Evolutionary conservation across 768 basidiomycete genomes (phyloP).

Genomic region (Lentinula aciculospora): DNA sequence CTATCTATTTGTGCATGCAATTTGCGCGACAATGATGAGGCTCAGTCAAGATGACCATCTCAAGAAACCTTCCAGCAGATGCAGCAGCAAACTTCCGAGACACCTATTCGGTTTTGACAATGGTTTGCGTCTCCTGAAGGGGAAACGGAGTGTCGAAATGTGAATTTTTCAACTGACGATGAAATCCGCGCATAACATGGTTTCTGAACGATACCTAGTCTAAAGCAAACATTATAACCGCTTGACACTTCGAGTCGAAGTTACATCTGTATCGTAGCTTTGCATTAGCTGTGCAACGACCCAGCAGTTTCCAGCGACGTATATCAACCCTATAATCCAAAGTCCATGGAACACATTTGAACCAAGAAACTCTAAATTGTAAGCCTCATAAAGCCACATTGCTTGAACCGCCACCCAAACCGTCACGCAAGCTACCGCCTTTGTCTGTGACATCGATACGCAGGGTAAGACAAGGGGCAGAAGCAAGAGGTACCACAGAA

Average conservation of each 20-base stretch:
- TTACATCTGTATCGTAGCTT: constrained; percentile 35
- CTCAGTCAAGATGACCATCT: too few relatives aligned
- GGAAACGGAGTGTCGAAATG: too few relatives aligned
- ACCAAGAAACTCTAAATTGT: constrained; percentile 84
- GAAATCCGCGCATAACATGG: too few relatives aligned
- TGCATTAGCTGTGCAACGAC: constrained; percentile 63
- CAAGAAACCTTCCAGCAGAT: too few relatives aligned
- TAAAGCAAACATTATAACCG: too few relatives aligned
- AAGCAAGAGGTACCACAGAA: constrained; percentile 92
- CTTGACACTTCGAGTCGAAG: too few relatives aligned
- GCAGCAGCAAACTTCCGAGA: too few relatives aligned
- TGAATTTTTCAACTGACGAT: too few relatives aligned
- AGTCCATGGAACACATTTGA: constrained; percentile 64
- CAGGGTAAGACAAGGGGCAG: constrained; percentile 76
- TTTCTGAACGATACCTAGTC: neutral
- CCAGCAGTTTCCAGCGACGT: constrained; percentile 77
- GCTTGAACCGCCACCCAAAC: constrained; percentile 81
- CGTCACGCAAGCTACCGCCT: constrained; percentile 33
- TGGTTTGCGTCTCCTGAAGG: too few relatives aligned
- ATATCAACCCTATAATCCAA: constrained; percentile 75
- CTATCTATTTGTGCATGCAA: too few relatives aligned
- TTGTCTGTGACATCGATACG: constrained; percentile 43
- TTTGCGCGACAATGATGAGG: too few relatives aligned
- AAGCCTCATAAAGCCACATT: constrained; percentile 89
- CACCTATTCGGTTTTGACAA: too few relatives aligned